Base-by-base conservation (phyloP, 352 stramenopile genomes). In the Phytophthora capsici region DNA sequence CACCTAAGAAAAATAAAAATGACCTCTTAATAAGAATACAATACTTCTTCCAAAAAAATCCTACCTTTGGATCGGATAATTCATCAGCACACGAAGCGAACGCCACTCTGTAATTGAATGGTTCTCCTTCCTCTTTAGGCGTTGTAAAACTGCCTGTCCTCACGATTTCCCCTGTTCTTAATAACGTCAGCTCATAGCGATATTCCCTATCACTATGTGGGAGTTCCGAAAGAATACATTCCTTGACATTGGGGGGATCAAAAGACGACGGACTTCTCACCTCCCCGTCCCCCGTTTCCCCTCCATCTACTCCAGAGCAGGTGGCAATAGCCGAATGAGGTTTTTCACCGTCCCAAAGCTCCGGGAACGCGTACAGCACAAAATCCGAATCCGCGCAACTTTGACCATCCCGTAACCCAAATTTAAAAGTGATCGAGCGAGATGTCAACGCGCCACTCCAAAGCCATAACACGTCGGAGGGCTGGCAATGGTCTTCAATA, bases 41-140 rank as follows among this genome's bases (percentile, higher is more conserved):
- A 66, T 49, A 34, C 17, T 10, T 47, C 32, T 48, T 44, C 13
- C 16, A n/a, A 20, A 13, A 53, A 57, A 22, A 43, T 5, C 12
- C 0, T 68, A 90, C 86, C 19, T 51, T 54, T 53, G 88, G 86
- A 55, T 96, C 81, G 6, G 88, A 93, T 6, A 78, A 51, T 73
- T 96, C 85, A 51, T 96, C 88, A 2, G 86, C 86, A 57, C 88
- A 96, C 8, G 88, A 96, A 6, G 82, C 84, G 57, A 96, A 93
- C 12, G 73, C 80, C 45, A 96, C 76, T 51, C 84, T 73, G 63
- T 92, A 96, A 57, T 78, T 80, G 36, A 82, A 76, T 1, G 86
- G 45, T 12, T 51, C 50, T 20, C 88, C 88, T 10, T 86, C 73
- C 3, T 47, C 19, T 38, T 60, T 59, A 0, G 86, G 83, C 3